Percentiles rank a stretch among this genome's conserved stretches.
Evolutionary conservation across 305 asterid species (phyloP).

Genomic region (Ilex paraguariensis): DNA sequence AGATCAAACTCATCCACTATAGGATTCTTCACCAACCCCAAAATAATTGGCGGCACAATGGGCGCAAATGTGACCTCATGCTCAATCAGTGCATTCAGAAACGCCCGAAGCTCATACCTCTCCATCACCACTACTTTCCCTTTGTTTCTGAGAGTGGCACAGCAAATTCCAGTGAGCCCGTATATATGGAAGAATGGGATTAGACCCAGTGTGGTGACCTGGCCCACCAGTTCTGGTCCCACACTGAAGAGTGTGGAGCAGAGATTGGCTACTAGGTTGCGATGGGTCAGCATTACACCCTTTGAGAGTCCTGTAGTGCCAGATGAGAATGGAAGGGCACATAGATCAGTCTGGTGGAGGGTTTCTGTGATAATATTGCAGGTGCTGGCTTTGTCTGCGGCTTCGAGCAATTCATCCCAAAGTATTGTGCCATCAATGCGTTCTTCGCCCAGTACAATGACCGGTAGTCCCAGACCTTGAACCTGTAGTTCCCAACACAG

Average conservation of each 20-base stretch:
- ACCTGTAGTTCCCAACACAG: conserved; percentile 35
- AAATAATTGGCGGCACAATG: conserved; percentile 82
- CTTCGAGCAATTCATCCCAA: conserved; percentile 75
- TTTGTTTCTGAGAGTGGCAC: conserved; percentile 83
- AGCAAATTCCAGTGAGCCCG: conserved; percentile 81
- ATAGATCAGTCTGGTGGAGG: conserved; percentile 64
- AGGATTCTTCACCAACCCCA: conserved; percentile 81
- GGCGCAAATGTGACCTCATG: conserved; percentile 84
- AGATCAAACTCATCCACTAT: conserved; percentile 79
- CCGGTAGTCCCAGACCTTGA: conserved; percentile 73
- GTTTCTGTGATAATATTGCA: conserved; percentile 31
- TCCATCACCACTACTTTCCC: conserved; percentile 91
- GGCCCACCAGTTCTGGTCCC: conserved; percentile 74
- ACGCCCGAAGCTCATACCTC: conserved; percentile 68
- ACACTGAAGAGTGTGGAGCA: conserved; percentile 85
- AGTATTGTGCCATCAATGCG: conserved; percentile 63
- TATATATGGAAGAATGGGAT: conserved; percentile 92
- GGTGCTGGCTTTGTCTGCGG: conserved; percentile 74
- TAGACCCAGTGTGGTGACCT: conserved; percentile 68
- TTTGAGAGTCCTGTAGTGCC: conserved; percentile 92
- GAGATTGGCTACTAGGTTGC: conserved; percentile 80
- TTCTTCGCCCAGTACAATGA: conserved; percentile 67
- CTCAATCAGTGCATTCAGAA: conserved; percentile 54
- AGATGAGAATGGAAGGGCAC: conserved; percentile 95
- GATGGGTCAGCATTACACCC: conserved; percentile 94